Conservation (phyloP, 140 eudicot species). For the Stevia rebaudiana region DNA sequence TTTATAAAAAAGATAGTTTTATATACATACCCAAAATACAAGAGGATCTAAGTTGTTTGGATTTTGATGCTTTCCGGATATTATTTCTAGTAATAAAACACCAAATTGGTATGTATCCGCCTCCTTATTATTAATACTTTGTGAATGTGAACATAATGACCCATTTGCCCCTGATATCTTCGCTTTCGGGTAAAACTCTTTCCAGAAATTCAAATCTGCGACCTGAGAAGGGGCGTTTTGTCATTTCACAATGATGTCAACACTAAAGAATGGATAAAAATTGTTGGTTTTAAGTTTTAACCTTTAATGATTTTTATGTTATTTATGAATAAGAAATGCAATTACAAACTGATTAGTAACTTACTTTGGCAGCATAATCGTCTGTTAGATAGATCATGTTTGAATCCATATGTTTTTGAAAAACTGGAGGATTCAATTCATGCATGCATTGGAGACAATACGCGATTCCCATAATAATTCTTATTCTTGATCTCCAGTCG, state of each 20-base stretch:
- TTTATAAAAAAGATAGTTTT: not conserved
- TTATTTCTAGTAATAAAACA: constrained; percentile 60
- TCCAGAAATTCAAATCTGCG: constrained; percentile 50
- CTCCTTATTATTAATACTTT: constrained; percentile 37
- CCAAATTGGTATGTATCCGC: constrained; percentile 59
- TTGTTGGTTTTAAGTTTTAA: not conserved
- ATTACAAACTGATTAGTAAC: constrained; percentile 2
- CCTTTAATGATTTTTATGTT: too few relatives aligned
- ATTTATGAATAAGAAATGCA: not conserved
- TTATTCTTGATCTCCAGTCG: constrained; percentile 72
- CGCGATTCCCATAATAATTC: constrained; percentile 66
- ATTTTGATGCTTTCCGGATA: constrained; percentile 51
- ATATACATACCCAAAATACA: constrained; percentile 47
- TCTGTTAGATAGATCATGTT: constrained; percentile 49
- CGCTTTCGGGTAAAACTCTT: constrained; percentile 35
- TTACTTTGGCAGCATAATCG: constrained; percentile 88
- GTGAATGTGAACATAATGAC: constrained; percentile 16
- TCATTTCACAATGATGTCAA: not conserved
- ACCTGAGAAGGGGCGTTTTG: constrained; percentile 34
- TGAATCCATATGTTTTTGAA: constrained; percentile 38
- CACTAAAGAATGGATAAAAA: not conserved
- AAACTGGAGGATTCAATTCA: constrained; percentile 52
- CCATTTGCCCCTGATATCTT: constrained; percentile 26
- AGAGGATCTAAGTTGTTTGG: constrained; percentile 47
- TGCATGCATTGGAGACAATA: constrained; percentile 80